Evolutionary conservation across 1,139 yeast genomes (phyloP), one percentile per base, ranked within the genome.

Genomic region (Geotrichum histeridarum): DNA sequence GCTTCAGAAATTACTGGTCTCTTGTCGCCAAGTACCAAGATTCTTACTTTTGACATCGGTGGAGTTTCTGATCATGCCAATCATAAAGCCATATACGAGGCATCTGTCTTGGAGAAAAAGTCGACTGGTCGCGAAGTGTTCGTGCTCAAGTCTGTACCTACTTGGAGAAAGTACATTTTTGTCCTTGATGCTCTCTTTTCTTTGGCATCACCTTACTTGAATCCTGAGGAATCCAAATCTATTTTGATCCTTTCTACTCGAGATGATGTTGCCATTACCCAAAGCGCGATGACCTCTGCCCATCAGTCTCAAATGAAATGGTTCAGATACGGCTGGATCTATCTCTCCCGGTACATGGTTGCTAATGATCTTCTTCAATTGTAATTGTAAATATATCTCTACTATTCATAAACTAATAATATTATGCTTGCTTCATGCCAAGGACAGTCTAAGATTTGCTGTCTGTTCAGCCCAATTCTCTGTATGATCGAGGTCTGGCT

Each of bases 231-330:
- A 42, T 63, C 65, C 37, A 22, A 22, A 22, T 35, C 41, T 2
- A 67, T 77, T 36, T 76, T 73, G 18, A 49, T 54, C 41, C 48
- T 53, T 37, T 49, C 55, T 31, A 47, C 32, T 4, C 75, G 82
- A 60, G 77, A 82, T 56, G 79, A 81, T 71, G 77, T 84, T 63
- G 74, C 84, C 51, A 73, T 80, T 8, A 77, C 84, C 38, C 75
- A 83, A 55, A 79, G 85, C 0, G 87, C 96, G 4, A 90, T 93
- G 97, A 74, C 83, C 3, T 77, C 77, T 61, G 96, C 88, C 3
- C 98, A 93, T 70, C 76, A 76, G 60, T 83, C 95, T 2, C 99
- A 93, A 69, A 86, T 93, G 89, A 91, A 84, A 12, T 93, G 98
- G 98, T 93, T 86, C 70, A 77, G 99, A 61, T 88, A 86, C 74